Conservation (phyloP, 2,329 filamentous ascomycete genomes). For the Kalaharituber pfeilii region DNA sequence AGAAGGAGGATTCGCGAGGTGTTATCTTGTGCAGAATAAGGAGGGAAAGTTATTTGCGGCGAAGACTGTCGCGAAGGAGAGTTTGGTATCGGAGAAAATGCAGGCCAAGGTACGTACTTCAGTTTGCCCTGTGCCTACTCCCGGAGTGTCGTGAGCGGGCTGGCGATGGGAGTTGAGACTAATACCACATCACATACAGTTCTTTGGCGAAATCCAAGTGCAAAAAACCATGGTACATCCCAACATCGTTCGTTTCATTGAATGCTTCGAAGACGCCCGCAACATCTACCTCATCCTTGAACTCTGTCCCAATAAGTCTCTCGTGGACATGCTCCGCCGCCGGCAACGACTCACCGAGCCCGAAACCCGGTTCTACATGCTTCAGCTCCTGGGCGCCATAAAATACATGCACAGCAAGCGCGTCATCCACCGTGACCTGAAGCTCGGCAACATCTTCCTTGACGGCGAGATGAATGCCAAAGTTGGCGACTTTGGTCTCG, state of each 20-base stretch:
- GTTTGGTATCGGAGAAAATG: conserved; percentile 19
- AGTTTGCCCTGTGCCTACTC: not conserved
- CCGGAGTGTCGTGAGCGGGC: not conserved
- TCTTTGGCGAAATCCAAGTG: conserved; percentile 76
- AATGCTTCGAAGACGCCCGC: conserved; percentile 76
- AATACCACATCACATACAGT: too few relatives aligned
- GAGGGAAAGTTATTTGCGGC: conserved; percentile 22
- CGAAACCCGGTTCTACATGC: conserved; percentile 80
- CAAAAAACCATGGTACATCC: conserved; percentile 95
- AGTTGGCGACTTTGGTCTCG: conserved; percentile 90
- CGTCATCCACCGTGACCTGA: conserved; percentile 90
- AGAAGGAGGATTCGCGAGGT: conserved; percentile 23
- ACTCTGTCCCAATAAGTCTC: conserved; percentile 65
- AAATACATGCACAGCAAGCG: conserved; percentile 95
- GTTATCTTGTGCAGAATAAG: conserved; percentile 22
- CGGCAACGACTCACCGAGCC: conserved; percentile 80
- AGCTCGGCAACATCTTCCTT: conserved; percentile 95
- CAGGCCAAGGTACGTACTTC: conserved; percentile 21
- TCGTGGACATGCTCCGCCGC: conserved; percentile 46
- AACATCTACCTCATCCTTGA: conserved; percentile 91
- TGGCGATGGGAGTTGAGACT: too few relatives aligned
- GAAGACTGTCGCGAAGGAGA: conserved; percentile 23
- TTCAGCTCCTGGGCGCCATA: conserved; percentile 90
- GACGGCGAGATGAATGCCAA: conserved; percentile 94
- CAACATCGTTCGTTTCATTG: conserved; percentile 88